Evolutionary conservation across 208 protist genomes (phyloP), one percentile per base, ranked within the genome.

Genomic region (Acanthamoeba rhysodes): DNA sequence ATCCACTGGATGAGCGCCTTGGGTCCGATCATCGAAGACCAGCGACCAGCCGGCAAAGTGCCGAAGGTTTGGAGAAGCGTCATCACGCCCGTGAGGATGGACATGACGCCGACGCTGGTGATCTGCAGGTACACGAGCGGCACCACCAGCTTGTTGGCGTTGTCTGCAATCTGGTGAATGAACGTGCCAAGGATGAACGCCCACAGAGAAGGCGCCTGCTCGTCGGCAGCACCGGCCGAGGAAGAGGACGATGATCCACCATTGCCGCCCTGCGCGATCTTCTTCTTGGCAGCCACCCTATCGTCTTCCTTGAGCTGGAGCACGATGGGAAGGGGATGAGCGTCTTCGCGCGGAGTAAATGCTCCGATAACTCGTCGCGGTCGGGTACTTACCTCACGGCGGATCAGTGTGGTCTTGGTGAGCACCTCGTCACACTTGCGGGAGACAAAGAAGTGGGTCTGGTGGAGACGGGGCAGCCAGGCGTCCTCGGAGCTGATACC

Each of bases 121-220:
- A 94, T 32, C 55, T 94, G 62, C 53, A 94, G 14, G 45, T 84
- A 84, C 41, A 78, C 90, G 5, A 94, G 72, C 0, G 90, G 90
- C 14, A 94, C 90, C 37, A 94, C 41, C 45, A 94, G 55, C 72
- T 94, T 94, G 72, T 94, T 94, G 45, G 90, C 90, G 22, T 94
- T 94, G n/a, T 94, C 90, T 0, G 90, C 90, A 5, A 94, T 59
- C 48, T 94, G 90, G 66, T 94, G 90, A 8, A 78, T 34, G 48
- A 94, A 64, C 2, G 90, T 94, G 34, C 90, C 90, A 8, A 78
- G 50, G 16, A 94, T 94, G 55, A 94, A 94, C 8, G 90, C 90
- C 90, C 90, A 94, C 48, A 84, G 66, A 37, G 90, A 74, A 8
- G 90, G 90, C 45, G 45, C 24, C 45, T 70, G 50, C 16, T 45